Conservation (phyloP, 2,329 filamentous ascomycete species). For the Exutisphaerella laricina region DNA sequence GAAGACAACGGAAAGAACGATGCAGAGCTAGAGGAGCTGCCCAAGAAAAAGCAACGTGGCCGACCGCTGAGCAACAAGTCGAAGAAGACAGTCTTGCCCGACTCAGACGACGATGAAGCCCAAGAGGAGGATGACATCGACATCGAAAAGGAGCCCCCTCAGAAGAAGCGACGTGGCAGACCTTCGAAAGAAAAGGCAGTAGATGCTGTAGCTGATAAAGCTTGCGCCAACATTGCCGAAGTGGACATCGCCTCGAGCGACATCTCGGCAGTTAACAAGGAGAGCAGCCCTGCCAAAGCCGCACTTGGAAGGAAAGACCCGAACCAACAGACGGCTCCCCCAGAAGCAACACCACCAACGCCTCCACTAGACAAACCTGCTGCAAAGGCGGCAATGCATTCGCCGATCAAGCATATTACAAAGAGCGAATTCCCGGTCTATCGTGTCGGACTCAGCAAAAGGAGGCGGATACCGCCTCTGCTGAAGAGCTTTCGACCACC, state of each 20-base stretch:
- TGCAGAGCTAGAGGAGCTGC: background rate
- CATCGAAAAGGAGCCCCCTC: constrained; percentile 25
- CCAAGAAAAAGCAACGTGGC: background rate
- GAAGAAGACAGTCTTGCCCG: constrained; percentile 12
- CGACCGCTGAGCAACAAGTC: background rate
- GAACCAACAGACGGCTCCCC: background rate
- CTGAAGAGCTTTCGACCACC: constrained; percentile 24
- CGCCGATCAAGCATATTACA: constrained; percentile 23
- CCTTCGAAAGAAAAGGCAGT: constrained; percentile 14
- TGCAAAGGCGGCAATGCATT: constrained; percentile 18
- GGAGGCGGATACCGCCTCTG: constrained; percentile 45
- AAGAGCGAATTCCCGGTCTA: constrained; percentile 34
- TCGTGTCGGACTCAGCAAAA: constrained; percentile 47
- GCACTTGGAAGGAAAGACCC: constrained; percentile 7
- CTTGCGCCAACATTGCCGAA: background rate
- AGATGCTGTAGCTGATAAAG: constrained; percentile 1
- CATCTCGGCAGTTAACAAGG: background rate
- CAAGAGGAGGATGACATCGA: constrained; percentile 7
- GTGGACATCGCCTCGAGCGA: constrained; percentile 2
- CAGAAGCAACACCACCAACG: constrained; percentile 4
- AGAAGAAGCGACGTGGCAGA: constrained; percentile 42
- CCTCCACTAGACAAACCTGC: constrained; percentile 4
- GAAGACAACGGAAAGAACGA: constrained; percentile 3
- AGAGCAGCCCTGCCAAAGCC: constrained; percentile 6
- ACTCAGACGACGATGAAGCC: constrained; percentile 20